Evolutionary conservation across 306 rosid genomes (phyloP).

Genomic region (Medicago arabica): DNA sequence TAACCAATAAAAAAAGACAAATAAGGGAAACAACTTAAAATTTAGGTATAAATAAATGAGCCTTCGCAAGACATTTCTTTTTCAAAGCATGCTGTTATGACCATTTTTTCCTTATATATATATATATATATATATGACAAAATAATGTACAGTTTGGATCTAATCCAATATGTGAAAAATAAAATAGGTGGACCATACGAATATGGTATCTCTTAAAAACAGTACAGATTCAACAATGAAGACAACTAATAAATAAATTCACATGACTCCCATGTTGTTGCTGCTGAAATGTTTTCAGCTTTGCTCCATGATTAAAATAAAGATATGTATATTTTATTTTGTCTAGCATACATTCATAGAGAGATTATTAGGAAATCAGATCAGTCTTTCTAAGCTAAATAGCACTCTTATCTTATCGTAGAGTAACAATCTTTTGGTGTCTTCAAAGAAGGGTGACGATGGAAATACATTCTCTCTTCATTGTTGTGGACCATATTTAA

Average conservation of each 20-base stretch:
- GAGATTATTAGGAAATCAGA: not conserved
- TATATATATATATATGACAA: not conserved
- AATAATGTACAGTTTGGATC: not conserved
- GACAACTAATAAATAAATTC: slow-evolving; percentile 11
- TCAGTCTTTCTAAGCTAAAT: not conserved
- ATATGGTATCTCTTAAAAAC: not conserved
- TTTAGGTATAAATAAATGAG: not conserved
- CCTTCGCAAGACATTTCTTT: not conserved
- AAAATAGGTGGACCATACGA: not conserved
- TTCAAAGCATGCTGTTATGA: not conserved
- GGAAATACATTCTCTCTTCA: too few species aligned
- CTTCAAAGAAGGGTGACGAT: too few species aligned
- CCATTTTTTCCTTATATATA: not conserved
- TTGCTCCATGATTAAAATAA: not conserved
- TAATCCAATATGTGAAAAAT: slow-evolving; percentile 1
- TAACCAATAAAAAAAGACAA: not conserved
- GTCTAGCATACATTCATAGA: not conserved
- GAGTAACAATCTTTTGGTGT: too few species aligned
- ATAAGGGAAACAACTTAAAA: not conserved
- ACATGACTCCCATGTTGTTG: slow-evolving; percentile 29
- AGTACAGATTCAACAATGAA: not conserved
- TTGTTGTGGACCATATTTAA: too few species aligned
- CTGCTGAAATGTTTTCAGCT: not conserved
- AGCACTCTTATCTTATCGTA: too few species aligned
- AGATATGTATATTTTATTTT: not conserved